phyloP scores from a whole-genome alignment of 768 basidiomycete genomes.

The Chalciporus sphaerocephalus region DNA sequence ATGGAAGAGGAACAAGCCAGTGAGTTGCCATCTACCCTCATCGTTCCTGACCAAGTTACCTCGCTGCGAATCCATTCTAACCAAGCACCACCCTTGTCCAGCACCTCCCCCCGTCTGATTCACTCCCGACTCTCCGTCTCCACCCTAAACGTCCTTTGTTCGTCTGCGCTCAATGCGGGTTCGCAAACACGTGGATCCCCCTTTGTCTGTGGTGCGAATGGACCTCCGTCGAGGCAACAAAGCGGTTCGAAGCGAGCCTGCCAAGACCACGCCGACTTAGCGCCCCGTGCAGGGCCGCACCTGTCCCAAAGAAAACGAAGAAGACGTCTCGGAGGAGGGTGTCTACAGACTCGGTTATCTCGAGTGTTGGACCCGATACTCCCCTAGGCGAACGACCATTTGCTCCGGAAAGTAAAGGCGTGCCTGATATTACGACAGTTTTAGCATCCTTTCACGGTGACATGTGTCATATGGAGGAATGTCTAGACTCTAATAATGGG shows the following conservation, averaged over 20 bases:
- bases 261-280: constrained; percentile 35
- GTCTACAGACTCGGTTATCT: constrained; percentile 20
- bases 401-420: constrained; percentile 5
- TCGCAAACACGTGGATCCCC: constrained; percentile 44
- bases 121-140: constrained; percentile 43
- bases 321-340: constrained; percentile 10
- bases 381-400: constrained; percentile 19
- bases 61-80: too few species aligned
- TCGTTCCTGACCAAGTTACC: neutral
- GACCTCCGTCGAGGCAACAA: constrained; percentile 40
- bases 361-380: constrained; percentile 20
- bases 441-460: constrained; percentile 22
- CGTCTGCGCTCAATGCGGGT: constrained; percentile 44
- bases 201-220: constrained; percentile 51
- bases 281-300: constrained; percentile 20
- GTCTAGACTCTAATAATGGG: constrained; percentile 12
- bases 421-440: constrained; percentile 30
- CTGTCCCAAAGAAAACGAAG: constrained; percentile 10
- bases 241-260: constrained; percentile 36
- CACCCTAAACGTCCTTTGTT: constrained; percentile 41
- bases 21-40: constrained; percentile 20
- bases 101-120: constrained; percentile 44
- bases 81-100: constrained; percentile 12
- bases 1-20: constrained; percentile 42
- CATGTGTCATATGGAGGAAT: constrained; percentile 13